Evolutionary conservation across 805 yeast species (phyloP).

Genomic region (Maudiozyma saulgeensis): DNA sequence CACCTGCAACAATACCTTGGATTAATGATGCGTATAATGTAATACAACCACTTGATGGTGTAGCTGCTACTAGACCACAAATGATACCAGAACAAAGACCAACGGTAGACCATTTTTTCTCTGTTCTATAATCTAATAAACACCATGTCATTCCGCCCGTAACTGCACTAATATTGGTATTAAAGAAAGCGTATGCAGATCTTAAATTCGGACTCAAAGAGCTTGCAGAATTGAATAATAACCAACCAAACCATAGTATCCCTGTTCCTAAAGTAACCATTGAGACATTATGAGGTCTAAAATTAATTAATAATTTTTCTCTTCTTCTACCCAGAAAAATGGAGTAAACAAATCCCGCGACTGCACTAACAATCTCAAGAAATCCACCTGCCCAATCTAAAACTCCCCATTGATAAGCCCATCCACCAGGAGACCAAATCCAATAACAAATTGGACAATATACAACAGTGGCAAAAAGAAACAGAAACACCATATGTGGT

Average conservation of each 20-base stretch:
- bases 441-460: constrained; percentile 93
- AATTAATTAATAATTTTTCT: constrained; percentile 67
- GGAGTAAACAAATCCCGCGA: constrained; percentile 82
- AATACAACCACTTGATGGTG: constrained; percentile 87
- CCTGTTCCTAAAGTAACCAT: constrained; percentile 82
- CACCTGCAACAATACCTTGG: constrained; percentile 72
- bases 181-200: constrained; percentile 84
- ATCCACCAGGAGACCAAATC: constrained; percentile 90
- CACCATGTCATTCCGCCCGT: constrained; percentile 92
- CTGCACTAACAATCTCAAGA: constrained; percentile 86
- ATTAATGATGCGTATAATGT: constrained; percentile 87
- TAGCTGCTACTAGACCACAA: constrained; percentile 93
- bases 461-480: constrained; percentile 83
- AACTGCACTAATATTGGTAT: constrained; percentile 82
- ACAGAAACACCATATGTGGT: constrained; percentile 74
- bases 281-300: constrained; percentile 91
- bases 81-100: constrained; percentile 93
- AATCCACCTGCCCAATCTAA: constrained; percentile 97
- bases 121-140: constrained; percentile 76
- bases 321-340: constrained; percentile 72
- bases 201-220: constrained; percentile 73
- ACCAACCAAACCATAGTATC: constrained; percentile 90
- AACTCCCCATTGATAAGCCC: constrained; percentile 90
- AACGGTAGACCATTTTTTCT: constrained; percentile 86
- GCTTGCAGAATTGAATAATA: constrained; percentile 89